Conservation (phyloP, 805 yeast genomes). For the Zygotorulaspora danielsina region DNA sequence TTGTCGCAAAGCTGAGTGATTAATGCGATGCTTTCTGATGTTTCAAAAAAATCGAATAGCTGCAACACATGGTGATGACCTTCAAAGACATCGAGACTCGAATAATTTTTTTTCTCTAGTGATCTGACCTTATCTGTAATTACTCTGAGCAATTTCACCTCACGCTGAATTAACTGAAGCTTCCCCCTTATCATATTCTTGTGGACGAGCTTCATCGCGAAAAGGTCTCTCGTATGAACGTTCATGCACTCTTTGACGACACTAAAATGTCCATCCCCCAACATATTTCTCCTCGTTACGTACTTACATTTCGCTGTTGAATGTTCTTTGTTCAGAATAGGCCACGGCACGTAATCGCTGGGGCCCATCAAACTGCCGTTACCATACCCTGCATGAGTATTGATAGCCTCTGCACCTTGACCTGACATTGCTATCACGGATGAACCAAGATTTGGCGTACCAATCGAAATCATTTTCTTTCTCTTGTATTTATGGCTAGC, state of each 20-base stretch:
- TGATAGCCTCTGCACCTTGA: neutral
- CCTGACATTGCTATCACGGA: neutral
- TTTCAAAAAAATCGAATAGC: slow-evolving; percentile 66
- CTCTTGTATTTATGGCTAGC: no score
- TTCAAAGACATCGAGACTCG: slow-evolving; percentile 25
- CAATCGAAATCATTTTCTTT: neutral
- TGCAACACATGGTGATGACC: slow-evolving; percentile 51
- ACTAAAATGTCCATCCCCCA: slow-evolving; percentile 49
- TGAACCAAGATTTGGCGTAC: neutral
- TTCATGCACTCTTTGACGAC: slow-evolving; percentile 49
- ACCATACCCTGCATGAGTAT: neutral
- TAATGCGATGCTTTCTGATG: slow-evolving; percentile 49
- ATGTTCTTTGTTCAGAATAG: slow-evolving; percentile 9
- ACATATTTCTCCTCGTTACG: slow-evolving; percentile 23
- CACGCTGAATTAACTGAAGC: slow-evolving; percentile 49
- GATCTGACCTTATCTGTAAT: slow-evolving; percentile 25
- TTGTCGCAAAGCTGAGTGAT: slow-evolving; percentile 66
- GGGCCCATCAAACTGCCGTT: neutral
- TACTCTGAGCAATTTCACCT: slow-evolving; percentile 47
- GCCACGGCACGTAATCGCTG: slow-evolving; percentile 15
- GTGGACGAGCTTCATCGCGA: slow-evolving; percentile 44
- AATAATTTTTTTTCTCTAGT: slow-evolving; percentile 36
- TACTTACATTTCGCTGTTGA: slow-evolving; percentile 29
- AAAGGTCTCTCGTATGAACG: slow-evolving; percentile 38
- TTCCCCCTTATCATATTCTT: slow-evolving; percentile 30